Conservation (phyloP, 2,329 filamentous ascomycete genomes). For the Cercospora nicotianae region DNA sequence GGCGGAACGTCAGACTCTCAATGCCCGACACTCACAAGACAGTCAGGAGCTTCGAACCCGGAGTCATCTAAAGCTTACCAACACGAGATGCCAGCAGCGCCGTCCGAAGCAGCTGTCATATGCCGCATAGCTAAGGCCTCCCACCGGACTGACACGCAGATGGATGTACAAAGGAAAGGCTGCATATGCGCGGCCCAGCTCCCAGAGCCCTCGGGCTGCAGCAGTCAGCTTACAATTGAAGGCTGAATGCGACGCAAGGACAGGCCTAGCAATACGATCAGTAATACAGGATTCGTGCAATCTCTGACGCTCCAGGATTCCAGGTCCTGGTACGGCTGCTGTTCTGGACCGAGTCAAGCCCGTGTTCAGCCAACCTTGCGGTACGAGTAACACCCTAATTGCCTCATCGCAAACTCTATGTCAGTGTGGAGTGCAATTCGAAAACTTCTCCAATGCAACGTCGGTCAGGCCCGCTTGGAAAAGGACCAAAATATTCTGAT, state of each 20-base stretch:
- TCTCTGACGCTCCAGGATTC: not conserved
- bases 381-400: not conserved
- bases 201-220: not conserved
- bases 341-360: not conserved
- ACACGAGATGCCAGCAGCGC: not conserved
- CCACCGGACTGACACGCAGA: not conserved
- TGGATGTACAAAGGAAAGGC: not conserved
- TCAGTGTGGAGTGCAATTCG: not conserved
- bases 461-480: not conserved
- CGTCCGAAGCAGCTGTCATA: not conserved
- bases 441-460: not conserved
- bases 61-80: not conserved
- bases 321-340: not conserved
- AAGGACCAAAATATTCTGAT: not conserved
- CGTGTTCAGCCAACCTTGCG: not conserved
- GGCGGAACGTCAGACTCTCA: not conserved
- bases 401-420: not conserved
- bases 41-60: not conserved
- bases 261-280: not conserved
- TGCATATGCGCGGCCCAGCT: not conserved
- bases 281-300: not conserved
- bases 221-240: not conserved
- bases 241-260: not conserved
- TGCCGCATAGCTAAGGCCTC: not conserved
- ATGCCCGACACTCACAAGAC: not conserved